Percentiles rank a stretch among this genome's conserved stretches.
These are phyloP conservation scores for Pseudozyma thailandica DNA, from an alignment of 1,284 basidiomycete genomes.

Conservation along the genomic window DNA sequence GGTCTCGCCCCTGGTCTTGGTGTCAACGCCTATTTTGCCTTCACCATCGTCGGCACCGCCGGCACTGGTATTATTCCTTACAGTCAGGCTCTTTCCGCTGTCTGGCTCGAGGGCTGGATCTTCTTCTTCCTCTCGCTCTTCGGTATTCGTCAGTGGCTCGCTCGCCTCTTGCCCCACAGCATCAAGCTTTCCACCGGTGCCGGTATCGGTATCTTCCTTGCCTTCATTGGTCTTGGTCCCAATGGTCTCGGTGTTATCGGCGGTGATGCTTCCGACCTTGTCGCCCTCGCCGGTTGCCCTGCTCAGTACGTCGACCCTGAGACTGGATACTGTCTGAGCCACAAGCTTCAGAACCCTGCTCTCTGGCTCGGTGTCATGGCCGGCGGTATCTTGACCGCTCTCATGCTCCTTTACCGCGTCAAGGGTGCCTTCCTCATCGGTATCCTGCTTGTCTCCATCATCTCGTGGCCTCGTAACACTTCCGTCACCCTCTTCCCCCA, in stretches of 20 bases:
- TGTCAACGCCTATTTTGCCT: conserved; percentile 89
- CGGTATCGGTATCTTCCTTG: conserved; percentile 82
- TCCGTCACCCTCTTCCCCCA: conserved; percentile 85
- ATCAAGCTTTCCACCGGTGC: conserved; percentile 84
- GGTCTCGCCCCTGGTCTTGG: conserved; percentile 72
- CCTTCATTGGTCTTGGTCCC: conserved; percentile 72
- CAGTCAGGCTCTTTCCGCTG: conserved; percentile 83
- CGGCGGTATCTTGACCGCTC: conserved; percentile 75
- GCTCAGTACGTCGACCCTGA: conserved; percentile 57
- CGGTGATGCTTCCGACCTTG: conserved; percentile 77
- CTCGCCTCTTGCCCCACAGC: conserved; percentile 85
- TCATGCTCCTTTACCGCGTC: conserved; percentile 83
- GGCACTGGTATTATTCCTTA: conserved; percentile 81
- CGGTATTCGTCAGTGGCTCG: conserved; percentile 89
- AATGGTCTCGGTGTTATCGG: conserved; percentile 82
- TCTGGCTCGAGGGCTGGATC: conserved; percentile 79
- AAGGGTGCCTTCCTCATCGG: conserved; percentile 82
- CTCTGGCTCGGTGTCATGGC: conserved; percentile 90
- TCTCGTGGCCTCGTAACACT: conserved; percentile 86
- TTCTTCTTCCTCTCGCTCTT: conserved; percentile 84
- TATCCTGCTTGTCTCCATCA: conserved; percentile 84
- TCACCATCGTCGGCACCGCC: conserved; percentile 85
- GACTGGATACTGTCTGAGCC: conserved; percentile 75
- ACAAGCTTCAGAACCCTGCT: conserved; percentile 78
- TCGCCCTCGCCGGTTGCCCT: conserved; percentile 82